Evolutionary conservation across 2,329 filamentous ascomycete species (phyloP).

Genomic region (Fusarium duplospermum): DNA sequence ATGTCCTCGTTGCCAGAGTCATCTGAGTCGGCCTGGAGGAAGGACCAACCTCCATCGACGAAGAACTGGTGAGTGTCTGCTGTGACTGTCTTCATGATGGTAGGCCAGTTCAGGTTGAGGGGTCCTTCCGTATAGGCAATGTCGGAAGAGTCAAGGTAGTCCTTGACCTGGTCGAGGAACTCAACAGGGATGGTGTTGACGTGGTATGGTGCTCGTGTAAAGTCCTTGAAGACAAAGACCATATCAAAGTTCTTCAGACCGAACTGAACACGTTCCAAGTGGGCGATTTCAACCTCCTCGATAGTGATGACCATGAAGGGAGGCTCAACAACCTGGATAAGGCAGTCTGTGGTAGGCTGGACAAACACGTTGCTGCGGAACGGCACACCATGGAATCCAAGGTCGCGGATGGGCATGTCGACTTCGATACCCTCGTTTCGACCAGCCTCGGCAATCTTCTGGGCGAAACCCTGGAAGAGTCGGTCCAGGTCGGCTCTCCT

Average conservation of each 20-base stretch:
- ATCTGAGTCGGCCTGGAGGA: constrained; percentile 88
- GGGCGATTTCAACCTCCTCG: constrained; percentile 95
- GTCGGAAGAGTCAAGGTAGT: constrained; percentile 96
- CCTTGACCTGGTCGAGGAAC: constrained; percentile 92
- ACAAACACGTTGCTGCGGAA: constrained; percentile 96
- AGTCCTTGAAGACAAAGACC: constrained; percentile 98
- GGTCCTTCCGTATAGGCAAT: constrained; percentile 95
- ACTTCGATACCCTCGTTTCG: constrained; percentile 92
- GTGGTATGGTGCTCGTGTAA: constrained; percentile 87
- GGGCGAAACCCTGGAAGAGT: constrained; percentile 94
- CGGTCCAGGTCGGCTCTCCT: constrained; percentile 92
- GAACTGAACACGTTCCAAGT: constrained; percentile 95
- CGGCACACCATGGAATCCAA: constrained; percentile 96
- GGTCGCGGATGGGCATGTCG: constrained; percentile 95
- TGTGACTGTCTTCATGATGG: constrained; percentile 99
- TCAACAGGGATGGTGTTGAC: constrained; percentile 99
- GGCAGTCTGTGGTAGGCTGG: constrained; percentile 94
- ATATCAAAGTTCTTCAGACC: constrained; percentile 99
- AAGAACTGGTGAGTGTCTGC: constrained; percentile 96
- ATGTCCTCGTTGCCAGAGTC: constrained; percentile 81
- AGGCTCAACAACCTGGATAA: constrained; percentile 96
- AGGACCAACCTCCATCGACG: constrained; percentile 93
- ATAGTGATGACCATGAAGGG: constrained; percentile 97
- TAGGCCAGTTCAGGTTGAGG: constrained; percentile 97
- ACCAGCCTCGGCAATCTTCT: constrained; percentile 96